phyloP scores from a whole-genome alignment of 495 filamentous ascomycete genomes.

The Penicillium longicatenatum region DNA sequence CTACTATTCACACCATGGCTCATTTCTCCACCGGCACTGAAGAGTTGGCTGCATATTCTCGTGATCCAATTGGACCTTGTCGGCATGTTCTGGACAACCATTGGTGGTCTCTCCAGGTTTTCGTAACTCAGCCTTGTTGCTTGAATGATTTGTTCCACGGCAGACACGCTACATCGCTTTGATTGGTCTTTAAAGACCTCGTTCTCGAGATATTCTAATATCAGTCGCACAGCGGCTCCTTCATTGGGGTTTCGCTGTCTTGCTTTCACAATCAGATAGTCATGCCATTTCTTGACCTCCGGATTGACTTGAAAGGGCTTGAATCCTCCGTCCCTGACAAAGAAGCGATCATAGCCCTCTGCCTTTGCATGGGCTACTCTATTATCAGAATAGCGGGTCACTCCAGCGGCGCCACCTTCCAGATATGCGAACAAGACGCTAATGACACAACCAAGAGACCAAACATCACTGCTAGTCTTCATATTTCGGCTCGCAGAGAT shows the following conservation, averaged over 20 bases:
- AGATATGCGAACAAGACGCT: slow-evolving; percentile 37
- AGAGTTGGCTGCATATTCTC: background rate
- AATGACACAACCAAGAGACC: slow-evolving; percentile 40
- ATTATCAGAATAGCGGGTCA: slow-evolving; percentile 26
- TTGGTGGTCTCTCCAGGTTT: background rate
- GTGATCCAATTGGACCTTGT: background rate
- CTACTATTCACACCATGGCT: background rate
- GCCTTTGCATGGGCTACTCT: slow-evolving; percentile 18
- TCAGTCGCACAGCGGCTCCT: slow-evolving; percentile 16
- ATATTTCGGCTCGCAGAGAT: slow-evolving; percentile 21
- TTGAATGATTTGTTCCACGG: background rate
- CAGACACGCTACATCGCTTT: slow-evolving; percentile 1
- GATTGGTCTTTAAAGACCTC: slow-evolving; percentile 9
- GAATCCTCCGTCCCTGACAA: slow-evolving; percentile 17
- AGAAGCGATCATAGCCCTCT: slow-evolving; percentile 32
- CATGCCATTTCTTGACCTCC: slow-evolving; percentile 27
- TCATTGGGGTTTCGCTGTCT: slow-evolving; percentile 19
- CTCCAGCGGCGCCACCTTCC: slow-evolving; percentile 28
- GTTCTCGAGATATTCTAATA: slow-evolving; percentile 4
- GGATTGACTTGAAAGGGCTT: slow-evolving; percentile 23
- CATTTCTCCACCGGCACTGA: background rate
- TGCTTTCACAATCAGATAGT: slow-evolving; percentile 24
- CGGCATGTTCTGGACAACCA: background rate
- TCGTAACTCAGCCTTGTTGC: slow-evolving; percentile 16
- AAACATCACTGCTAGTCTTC: slow-evolving; percentile 36